phyloP scores from a whole-genome alignment of 768 basidiomycete species.

The Boletus sensibilis region DNA sequence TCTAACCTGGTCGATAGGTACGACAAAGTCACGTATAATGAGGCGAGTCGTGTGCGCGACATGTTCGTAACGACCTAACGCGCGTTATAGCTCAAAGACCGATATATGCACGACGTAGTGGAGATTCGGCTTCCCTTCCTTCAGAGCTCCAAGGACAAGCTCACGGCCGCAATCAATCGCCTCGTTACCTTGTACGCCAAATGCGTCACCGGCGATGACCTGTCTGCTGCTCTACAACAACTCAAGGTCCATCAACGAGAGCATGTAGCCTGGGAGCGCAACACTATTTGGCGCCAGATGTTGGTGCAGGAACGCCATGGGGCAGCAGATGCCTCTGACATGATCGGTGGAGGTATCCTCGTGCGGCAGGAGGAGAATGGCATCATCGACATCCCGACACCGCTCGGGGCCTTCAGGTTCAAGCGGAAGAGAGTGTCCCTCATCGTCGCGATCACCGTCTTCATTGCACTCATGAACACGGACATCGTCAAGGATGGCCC shows the following conservation, averaged over 20 bases:
- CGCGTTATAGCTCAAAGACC: conserved; percentile 61
- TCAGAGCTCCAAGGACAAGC: conserved; percentile 54
- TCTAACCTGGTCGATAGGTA: conserved; percentile 52
- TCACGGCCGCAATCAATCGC: conserved; percentile 55
- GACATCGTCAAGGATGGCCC: conserved; percentile 51
- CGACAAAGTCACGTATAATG: conserved; percentile 86
- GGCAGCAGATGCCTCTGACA: conserved; percentile 31
- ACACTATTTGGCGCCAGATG: conserved; percentile 98
- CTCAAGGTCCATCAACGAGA: conserved; percentile 86
- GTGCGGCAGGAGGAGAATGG: conserved; percentile 41
- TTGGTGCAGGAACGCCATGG: conserved; percentile 79
- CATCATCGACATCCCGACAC: conserved; percentile 52
- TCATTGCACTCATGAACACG: conserved; percentile 61
- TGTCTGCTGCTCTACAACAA: conserved; percentile 68
- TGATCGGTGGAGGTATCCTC: conserved; percentile 45
- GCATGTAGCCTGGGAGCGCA: conserved; percentile 94
- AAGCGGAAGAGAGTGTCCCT: conserved; percentile 62
- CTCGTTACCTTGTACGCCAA: conserved; percentile 78
- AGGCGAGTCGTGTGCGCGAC: conserved; percentile 35
- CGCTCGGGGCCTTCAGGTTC: conserved; percentile 62
- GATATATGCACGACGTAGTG: conserved; percentile 70
- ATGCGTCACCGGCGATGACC: conserved; percentile 78
- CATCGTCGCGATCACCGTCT: conserved; percentile 53
- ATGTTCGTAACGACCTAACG: background rate
- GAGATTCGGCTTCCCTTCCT: conserved; percentile 70